A percentile compares a stretch with the other conserved stretches of the same genome.
These are phyloP conservation scores for Populus tremula DNA, from an alignment of 345 rosid species.

Conservation along the genomic window DNA sequence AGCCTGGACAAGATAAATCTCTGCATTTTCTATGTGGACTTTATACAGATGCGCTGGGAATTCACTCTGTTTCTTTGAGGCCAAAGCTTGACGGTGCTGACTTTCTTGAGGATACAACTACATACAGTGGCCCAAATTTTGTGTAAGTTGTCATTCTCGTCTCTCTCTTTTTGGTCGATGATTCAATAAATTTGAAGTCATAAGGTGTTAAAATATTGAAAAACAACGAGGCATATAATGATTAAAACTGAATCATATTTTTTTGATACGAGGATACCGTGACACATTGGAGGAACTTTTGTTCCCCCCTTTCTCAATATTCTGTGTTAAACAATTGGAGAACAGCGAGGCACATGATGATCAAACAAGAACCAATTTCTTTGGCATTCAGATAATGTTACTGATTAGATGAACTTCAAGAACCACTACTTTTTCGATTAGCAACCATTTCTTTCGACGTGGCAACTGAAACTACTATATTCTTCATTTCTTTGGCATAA, in stretches of 20 bases:
- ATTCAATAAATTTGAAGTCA: background rate
- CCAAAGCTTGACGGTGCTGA: conserved; percentile 48
- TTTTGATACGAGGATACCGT: background rate
- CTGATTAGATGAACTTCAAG: background rate
- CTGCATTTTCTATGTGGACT: conserved; percentile 82
- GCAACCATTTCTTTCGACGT: background rate
- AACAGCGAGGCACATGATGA: background rate
- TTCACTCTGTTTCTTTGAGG: conserved; percentile 81
- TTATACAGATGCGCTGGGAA: conserved; percentile 90
- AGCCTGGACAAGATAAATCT: conserved; percentile 63
- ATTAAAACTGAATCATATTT: background rate
- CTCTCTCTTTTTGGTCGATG: background rate
- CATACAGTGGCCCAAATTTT: conserved; percentile 72
- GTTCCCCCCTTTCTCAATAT: background rate
- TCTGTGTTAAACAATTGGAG: background rate
- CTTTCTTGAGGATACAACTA: conserved; percentile 38
- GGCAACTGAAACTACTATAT: background rate
- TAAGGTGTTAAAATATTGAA: background rate
- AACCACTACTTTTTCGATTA: background rate
- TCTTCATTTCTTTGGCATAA: conserved; percentile 2
- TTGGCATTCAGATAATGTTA: background rate
- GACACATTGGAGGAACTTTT: background rate
- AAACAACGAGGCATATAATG: background rate
- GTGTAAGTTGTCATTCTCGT: conserved; percentile 46
- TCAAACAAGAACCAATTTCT: background rate